Percentiles rank a stretch among this genome's conserved stretches.
Conservation (phyloP, 2,329 filamentous ascomycete genomes). For the Penicillium rolfsii region DNA sequence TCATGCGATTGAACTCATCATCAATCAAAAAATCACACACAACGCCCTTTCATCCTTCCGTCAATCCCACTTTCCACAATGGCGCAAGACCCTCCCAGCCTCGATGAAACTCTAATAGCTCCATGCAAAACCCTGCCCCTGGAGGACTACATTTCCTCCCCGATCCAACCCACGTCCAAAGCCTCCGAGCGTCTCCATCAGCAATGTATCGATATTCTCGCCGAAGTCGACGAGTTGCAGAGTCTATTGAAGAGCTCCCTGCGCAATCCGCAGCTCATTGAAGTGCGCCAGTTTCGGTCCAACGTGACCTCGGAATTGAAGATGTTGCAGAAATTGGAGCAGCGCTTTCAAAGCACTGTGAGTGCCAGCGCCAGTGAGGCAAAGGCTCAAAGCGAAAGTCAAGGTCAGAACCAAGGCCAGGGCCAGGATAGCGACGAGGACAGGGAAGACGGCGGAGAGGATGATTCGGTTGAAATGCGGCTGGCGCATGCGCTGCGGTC, state of each 20-base stretch:
- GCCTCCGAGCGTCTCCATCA: slow-evolving; percentile 40
- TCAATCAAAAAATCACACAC: neutral
- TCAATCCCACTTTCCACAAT: neutral
- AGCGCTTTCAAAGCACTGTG: slow-evolving; percentile 26
- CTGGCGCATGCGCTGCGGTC: slow-evolving; percentile 62
- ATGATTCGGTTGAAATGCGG: slow-evolving; percentile 35
- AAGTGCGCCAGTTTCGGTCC: slow-evolving; percentile 55
- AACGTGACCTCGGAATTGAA: slow-evolving; percentile 54
- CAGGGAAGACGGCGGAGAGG: neutral
- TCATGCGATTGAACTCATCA: neutral
- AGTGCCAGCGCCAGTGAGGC: neutral
- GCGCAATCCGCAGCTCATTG: slow-evolving; percentile 53
- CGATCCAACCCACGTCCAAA: slow-evolving; percentile 16
- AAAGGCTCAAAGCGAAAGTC: neutral
- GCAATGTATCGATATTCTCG: slow-evolving; percentile 47
- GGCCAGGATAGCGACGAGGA: slow-evolving; percentile 18
- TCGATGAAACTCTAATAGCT: neutral
- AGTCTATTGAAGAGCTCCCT: slow-evolving; percentile 43
- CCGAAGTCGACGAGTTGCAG: slow-evolving; percentile 52
- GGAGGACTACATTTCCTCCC: neutral
- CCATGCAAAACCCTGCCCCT: neutral
- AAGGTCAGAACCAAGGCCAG: neutral
- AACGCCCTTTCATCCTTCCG: neutral
- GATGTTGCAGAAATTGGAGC: slow-evolving; percentile 49
- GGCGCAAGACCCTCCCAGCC: neutral